A percentile compares a stretch with the other conserved stretches of the same genome.
Conservation (phyloP, 352 stramenopile genomes). For the Pythium dissotocum region DNA sequence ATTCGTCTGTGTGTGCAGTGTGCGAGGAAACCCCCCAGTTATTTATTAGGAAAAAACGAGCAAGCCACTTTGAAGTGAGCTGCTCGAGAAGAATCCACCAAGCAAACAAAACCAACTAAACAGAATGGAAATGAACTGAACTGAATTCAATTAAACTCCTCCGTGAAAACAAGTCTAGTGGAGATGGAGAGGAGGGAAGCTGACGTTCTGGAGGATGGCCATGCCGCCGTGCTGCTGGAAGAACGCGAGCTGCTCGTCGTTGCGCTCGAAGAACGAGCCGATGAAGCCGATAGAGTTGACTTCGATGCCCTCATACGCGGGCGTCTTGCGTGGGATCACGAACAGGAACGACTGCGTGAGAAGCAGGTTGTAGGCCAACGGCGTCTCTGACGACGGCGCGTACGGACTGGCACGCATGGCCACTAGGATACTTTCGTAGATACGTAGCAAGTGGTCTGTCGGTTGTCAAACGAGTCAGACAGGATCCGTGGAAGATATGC, state of each 20-base stretch:
- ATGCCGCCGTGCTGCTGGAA: constrained; percentile 56
- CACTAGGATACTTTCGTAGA: constrained; percentile 52
- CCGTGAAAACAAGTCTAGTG: constrained; percentile 11
- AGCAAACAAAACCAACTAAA: background rate
- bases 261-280: constrained; percentile 76
- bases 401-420: constrained; percentile 47
- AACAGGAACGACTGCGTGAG: constrained; percentile 76
- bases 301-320: constrained; percentile 65
- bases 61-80: background rate
- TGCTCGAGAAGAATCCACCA: background rate
- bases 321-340: constrained; percentile 58
- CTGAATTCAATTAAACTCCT: constrained; percentile 21
- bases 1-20: background rate
- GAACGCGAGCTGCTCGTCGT: constrained; percentile 55
- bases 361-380: constrained; percentile 75
- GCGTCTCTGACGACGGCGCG: constrained; percentile 27
- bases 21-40: constrained; percentile 1
- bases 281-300: constrained; percentile 87
- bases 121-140: constrained; percentile 22
- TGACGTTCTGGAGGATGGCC: constrained; percentile 60
- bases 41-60: constrained; percentile 12
- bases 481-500: background rate
- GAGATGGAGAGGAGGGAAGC: constrained; percentile 43
- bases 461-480: background rate
- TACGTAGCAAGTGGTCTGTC: constrained; percentile 35